Percentiles rank a stretch among this genome's conserved stretches.
Evolutionary conservation across 306 rosid genomes (phyloP).

Genomic region (Pachyrhizus erosus): DNA sequence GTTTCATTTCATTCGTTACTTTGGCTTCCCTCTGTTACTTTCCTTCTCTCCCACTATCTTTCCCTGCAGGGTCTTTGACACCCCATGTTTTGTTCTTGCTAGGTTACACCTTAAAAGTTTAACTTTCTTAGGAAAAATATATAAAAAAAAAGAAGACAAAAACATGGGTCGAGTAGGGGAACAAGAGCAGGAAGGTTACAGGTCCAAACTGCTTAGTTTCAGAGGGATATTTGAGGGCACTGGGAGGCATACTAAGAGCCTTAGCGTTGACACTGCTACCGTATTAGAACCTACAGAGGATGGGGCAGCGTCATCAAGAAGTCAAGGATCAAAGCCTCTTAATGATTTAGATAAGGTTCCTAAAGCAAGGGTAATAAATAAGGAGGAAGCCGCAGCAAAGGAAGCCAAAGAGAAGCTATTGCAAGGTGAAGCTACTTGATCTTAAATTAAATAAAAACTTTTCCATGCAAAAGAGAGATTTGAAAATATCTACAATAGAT

Average conservation of each 20-base stretch:
- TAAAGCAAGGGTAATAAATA: slow-evolving; percentile 40
- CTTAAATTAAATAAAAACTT: not conserved
- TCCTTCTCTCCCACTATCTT: slow-evolving; percentile 30
- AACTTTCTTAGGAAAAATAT: slow-evolving; percentile 17
- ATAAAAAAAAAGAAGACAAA: not conserved
- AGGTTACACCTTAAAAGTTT: slow-evolving; percentile 37
- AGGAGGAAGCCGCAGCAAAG: slow-evolving; percentile 57
- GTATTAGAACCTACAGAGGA: slow-evolving; percentile 47
- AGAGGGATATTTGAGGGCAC: slow-evolving; percentile 48
- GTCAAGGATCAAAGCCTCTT: slow-evolving; percentile 53
- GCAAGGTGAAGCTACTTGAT: slow-evolving; percentile 44
- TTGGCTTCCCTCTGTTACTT: slow-evolving; percentile 34
- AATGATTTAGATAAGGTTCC: slow-evolving; percentile 36
- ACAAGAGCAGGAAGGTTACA: slow-evolving; percentile 55
- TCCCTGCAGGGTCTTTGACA: slow-evolving; percentile 42
- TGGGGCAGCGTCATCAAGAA: slow-evolving; percentile 46
- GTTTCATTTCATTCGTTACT: slow-evolving; percentile 37
- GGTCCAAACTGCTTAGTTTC: slow-evolving; percentile 50
- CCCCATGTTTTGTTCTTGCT: slow-evolving; percentile 63
- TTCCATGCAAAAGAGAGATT: not conserved
- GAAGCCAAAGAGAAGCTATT: slow-evolving; percentile 60
- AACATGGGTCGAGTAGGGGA: slow-evolving; percentile 60
- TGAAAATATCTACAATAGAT: not conserved
- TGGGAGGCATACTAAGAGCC: slow-evolving; percentile 62
- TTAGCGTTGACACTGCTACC: slow-evolving; percentile 57